Conservation (phyloP, 805 yeast genomes). For the Sungouiozyma intestinalis region DNA sequence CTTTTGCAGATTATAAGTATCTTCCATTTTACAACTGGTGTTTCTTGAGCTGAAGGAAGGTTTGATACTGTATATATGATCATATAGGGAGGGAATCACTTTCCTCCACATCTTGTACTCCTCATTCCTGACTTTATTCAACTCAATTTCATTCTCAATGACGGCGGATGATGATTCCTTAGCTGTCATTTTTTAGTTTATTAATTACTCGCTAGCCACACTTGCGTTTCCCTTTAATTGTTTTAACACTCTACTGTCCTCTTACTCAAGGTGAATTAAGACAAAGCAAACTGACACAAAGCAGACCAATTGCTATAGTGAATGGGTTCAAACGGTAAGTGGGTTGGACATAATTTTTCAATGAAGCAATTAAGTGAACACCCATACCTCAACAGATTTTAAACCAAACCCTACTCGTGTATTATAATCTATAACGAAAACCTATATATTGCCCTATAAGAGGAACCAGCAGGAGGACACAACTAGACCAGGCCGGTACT, state of each 20-base stretch:
- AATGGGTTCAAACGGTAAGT: not conserved
- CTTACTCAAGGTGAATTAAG: no score
- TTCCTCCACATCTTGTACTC: constrained; percentile 79
- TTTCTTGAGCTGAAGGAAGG: constrained; percentile 19
- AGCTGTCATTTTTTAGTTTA: not conserved
- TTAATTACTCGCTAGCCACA: no score
- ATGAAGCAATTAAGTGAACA: not conserved
- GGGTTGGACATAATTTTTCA: no score
- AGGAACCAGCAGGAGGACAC: no score
- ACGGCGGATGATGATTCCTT: not conserved
- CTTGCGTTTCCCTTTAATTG: no score
- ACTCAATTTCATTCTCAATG: not conserved
- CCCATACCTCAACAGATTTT: not conserved
- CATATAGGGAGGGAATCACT: constrained; percentile 64
- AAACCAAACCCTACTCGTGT: not conserved
- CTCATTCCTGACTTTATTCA: constrained; percentile 51
- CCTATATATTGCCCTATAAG: no score
- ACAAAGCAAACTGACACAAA: no score
- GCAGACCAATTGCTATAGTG: no score
- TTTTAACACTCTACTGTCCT: no score
- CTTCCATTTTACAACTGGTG: constrained; percentile 16
- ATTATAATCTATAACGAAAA: not conserved
- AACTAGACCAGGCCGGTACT: no score
- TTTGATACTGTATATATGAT: constrained; percentile 28
- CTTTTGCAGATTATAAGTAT: constrained; percentile 11